Conservation (phyloP, 495 filamentous ascomycete genomes). For the Thermothielavioides terrestris region DNA sequence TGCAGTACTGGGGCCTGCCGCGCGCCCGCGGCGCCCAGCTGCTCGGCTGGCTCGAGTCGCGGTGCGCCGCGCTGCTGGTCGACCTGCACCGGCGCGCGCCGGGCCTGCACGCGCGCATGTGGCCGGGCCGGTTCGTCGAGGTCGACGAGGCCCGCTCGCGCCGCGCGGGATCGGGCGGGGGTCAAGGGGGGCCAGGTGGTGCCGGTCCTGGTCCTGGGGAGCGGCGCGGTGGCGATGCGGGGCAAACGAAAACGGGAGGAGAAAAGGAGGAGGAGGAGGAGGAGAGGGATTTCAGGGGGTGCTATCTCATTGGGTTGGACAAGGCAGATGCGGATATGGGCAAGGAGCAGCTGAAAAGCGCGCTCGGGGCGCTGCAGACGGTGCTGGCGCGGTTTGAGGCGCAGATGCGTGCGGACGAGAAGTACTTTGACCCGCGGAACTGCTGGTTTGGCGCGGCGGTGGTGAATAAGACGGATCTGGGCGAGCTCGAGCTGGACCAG, state of each 20-base stretch:
- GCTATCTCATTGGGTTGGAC: conserved; percentile 50
- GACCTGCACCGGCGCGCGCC: conserved; percentile 41
- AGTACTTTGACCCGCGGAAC: conserved; percentile 38
- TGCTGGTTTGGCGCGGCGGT: conserved; percentile 42
- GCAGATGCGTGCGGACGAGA: conserved; percentile 36
- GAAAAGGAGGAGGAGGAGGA: conserved; percentile 8
- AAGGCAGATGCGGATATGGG: conserved; percentile 14
- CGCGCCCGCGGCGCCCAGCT: conserved; percentile 36
- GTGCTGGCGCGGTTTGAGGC: conserved; percentile 40
- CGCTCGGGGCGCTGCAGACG: conserved; percentile 28
- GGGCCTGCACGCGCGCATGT: conserved; percentile 42
- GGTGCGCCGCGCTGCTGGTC: conserved; percentile 41
- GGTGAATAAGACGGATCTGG: conserved; percentile 30
- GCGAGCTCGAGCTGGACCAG: conserved; percentile 33
- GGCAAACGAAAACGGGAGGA: not conserved
- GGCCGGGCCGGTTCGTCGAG: conserved; percentile 47
- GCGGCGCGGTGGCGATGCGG: not conserved
- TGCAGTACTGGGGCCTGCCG: conserved; percentile 48
- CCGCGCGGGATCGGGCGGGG: too few relatives aligned
- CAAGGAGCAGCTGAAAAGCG: conserved; percentile 25
- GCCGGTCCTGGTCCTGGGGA: too few relatives aligned
- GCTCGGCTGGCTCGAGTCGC: conserved; percentile 48
- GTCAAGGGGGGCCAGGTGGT: too few relatives aligned
- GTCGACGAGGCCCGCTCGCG: too few relatives aligned
- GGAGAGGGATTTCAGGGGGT: conserved; percentile 38